A percentile compares a stretch with the other conserved stretches of the same genome.
phyloP scores from a whole-genome alignment of 2,329 filamentous ascomycete genomes.

The Pestalotiopsis sp. region DNA sequence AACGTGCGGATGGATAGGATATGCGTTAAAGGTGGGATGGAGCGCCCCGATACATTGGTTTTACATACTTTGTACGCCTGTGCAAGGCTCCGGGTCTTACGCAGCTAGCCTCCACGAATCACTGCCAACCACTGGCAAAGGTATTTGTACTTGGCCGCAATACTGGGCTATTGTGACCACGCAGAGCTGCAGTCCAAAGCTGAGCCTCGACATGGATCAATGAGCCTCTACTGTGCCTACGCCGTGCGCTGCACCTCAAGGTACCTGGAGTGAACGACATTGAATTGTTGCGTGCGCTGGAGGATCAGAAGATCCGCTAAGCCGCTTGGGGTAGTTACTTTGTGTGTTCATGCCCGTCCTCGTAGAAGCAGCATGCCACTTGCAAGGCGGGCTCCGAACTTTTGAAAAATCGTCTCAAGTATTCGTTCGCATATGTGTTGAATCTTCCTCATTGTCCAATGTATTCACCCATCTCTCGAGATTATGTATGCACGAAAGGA shows the following conservation, averaged over 20 bases:
- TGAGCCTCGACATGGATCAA: background rate
- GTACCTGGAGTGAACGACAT: too few relatives aligned
- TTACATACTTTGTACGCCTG: background rate
- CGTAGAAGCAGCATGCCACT: too few relatives aligned
- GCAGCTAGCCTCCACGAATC: conserved; percentile 3
- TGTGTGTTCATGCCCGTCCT: background rate
- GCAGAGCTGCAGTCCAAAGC: background rate
- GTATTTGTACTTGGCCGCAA: too few relatives aligned
- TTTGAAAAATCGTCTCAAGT: too few relatives aligned
- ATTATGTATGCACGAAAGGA: background rate
- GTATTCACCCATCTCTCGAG: background rate
- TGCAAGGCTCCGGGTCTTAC: conserved; percentile 2
- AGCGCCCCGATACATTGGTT: background rate
- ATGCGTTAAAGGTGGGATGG: conserved; percentile 11
- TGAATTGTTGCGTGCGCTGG: background rate
- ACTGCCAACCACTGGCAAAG: background rate
- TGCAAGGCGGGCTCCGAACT: too few relatives aligned
- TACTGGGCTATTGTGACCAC: background rate
- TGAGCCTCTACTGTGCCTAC: background rate
- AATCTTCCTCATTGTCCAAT: background rate
- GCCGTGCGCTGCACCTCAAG: too few relatives aligned
- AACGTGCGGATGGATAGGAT: conserved; percentile 11
- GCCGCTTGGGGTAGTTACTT: background rate
- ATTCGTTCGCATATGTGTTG: too few relatives aligned
- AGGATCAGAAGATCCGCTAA: background rate